Percentiles rank a stretch among this genome's conserved stretches.
These are phyloP conservation scores for Neophaeococcomyces aloes DNA, from an alignment of 2,329 filamentous ascomycete species.

Conservation along the genomic window DNA sequence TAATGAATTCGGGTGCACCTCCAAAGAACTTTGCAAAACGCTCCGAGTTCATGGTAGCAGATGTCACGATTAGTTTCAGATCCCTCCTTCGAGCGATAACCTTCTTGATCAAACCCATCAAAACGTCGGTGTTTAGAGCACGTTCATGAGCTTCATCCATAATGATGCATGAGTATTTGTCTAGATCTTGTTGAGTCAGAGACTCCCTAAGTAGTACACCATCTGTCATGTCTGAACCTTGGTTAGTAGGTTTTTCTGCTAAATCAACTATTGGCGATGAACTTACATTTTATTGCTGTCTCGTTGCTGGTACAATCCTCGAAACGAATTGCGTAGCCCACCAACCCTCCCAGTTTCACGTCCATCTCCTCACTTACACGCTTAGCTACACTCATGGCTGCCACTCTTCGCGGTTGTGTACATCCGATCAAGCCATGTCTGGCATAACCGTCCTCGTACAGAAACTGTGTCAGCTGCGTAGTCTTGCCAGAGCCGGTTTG, in stretches of 20 bases:
- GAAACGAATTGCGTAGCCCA: conserved; percentile 96
- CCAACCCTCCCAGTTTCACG: conserved; percentile 71
- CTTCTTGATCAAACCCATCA: conserved; percentile 97
- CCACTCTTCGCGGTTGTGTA: conserved; percentile 92
- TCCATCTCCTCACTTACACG: conserved; percentile 99
- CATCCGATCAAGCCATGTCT: conserved; percentile 86
- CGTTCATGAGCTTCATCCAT: conserved; percentile 99
- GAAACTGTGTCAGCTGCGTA: conserved; percentile 87
- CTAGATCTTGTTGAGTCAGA: conserved; percentile 80
- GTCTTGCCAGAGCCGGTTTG: conserved; percentile 98
- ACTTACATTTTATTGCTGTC: conserved; percentile 75
- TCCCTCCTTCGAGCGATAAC: conserved; percentile 81
- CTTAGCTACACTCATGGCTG: conserved; percentile 95
- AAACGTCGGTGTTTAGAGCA: conserved; percentile 88
- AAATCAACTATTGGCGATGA: not conserved
- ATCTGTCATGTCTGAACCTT: conserved; percentile 73
- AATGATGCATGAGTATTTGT: conserved; percentile 95
- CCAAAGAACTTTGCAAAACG: conserved; percentile 94
- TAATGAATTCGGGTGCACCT: conserved; percentile 90
- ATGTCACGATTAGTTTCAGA: conserved; percentile 92
- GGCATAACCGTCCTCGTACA: conserved; percentile 84
- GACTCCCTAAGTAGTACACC: conserved; percentile 90
- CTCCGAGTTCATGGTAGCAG: conserved; percentile 96
- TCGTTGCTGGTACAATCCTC: conserved; percentile 96
- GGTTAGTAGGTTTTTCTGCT: conserved; percentile 14